These are phyloP conservation scores for Peronosclerospora sorghi DNA, from an alignment of 352 stramenopile species.

Conservation along the genomic window DNA sequence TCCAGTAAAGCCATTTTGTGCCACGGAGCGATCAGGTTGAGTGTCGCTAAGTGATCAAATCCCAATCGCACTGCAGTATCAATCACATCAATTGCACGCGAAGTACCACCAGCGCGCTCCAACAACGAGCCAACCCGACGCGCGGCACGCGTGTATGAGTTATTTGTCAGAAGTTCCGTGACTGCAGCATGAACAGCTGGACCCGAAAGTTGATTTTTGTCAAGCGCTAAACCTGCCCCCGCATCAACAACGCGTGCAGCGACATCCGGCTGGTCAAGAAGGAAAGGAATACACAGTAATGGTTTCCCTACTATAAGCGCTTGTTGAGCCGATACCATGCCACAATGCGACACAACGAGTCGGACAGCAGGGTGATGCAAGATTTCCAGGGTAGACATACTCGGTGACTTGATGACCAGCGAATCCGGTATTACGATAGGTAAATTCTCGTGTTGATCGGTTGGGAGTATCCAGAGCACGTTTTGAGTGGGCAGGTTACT, in stretches of 20 bases:
- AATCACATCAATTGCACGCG: slow-evolving; percentile 53
- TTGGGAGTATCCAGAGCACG: slow-evolving; percentile 68
- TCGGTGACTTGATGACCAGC: slow-evolving; percentile 57
- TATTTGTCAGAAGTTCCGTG: slow-evolving; percentile 36
- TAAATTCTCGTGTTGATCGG: slow-evolving; percentile 57
- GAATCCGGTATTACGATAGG: slow-evolving; percentile 37
- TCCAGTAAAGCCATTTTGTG: slow-evolving; percentile 72
- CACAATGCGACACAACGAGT: slow-evolving; percentile 81
- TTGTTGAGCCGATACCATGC: slow-evolving; percentile 78
- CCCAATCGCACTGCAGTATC: slow-evolving; percentile 49
- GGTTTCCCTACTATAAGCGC: slow-evolving; percentile 66
- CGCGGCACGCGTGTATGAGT: slow-evolving; percentile 32
- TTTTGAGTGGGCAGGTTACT: slow-evolving; percentile 33
- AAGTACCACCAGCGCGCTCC: slow-evolving; percentile 48
- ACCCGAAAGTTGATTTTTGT: slow-evolving; percentile 60
- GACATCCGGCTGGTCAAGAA: slow-evolving; percentile 80
- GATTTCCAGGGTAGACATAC: slow-evolving; percentile 53
- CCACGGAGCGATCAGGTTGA: slow-evolving; percentile 59
- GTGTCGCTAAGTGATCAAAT: slow-evolving; percentile 48
- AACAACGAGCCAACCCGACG: slow-evolving; percentile 42
- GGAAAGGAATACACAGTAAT: slow-evolving; percentile 82
- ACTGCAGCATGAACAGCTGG: slow-evolving; percentile 43
- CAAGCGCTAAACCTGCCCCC: slow-evolving; percentile 49
- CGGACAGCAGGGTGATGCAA: slow-evolving; percentile 45
- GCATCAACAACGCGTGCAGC: slow-evolving; percentile 67